Conservation (phyloP, 2,329 filamentous ascomycete species). For the Colletotrichum destructivum region DNA sequence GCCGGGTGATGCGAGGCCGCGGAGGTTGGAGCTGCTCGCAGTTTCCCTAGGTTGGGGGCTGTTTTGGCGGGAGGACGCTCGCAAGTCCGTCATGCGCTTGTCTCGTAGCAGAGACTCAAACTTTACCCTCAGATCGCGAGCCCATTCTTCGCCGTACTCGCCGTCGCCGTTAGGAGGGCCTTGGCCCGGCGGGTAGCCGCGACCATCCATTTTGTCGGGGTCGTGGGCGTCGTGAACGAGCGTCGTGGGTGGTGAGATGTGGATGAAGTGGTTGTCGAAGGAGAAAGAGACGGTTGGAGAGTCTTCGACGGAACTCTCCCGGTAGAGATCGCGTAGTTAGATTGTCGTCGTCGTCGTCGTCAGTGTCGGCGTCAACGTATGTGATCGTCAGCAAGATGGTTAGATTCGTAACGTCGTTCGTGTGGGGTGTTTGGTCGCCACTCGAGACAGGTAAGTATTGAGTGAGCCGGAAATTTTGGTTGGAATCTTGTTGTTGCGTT, state of each 20-base stretch:
- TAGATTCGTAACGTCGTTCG: slow-evolving; percentile 27
- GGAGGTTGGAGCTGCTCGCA: slow-evolving; percentile 65
- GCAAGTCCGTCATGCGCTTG: slow-evolving; percentile 87
- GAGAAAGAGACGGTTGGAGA: slow-evolving; percentile 3
- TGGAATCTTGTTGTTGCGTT: not conserved
- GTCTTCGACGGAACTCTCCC: slow-evolving; percentile 37
- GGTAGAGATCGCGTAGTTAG: slow-evolving; percentile 1
- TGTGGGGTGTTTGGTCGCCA: slow-evolving; percentile 4
- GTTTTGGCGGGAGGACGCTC: slow-evolving; percentile 66
- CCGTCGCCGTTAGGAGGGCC: slow-evolving; percentile 49
- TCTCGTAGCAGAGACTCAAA: slow-evolving; percentile 91
- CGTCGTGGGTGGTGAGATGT: slow-evolving; percentile 38
- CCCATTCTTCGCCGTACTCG: slow-evolving; percentile 80
- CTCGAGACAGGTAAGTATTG: slow-evolving; percentile 1
- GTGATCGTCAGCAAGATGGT: slow-evolving; percentile 1
- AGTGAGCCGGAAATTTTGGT: not conserved
- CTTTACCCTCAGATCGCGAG: slow-evolving; percentile 82
- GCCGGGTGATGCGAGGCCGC: slow-evolving; percentile 56
- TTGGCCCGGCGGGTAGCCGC: slow-evolving; percentile 52
- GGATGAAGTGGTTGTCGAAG: slow-evolving; percentile 31
- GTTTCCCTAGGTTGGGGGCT: slow-evolving; percentile 68
- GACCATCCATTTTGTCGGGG: slow-evolving; percentile 54
- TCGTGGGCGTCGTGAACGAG: slow-evolving; percentile 32
- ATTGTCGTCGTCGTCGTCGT: slow-evolving; percentile 10
- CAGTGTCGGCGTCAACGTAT: slow-evolving; percentile 35